Percentiles rank a stretch among this genome's conserved stretches.
Evolutionary conservation across 345 rosid species (phyloP).

Genomic region (Cardamine occulta): DNA sequence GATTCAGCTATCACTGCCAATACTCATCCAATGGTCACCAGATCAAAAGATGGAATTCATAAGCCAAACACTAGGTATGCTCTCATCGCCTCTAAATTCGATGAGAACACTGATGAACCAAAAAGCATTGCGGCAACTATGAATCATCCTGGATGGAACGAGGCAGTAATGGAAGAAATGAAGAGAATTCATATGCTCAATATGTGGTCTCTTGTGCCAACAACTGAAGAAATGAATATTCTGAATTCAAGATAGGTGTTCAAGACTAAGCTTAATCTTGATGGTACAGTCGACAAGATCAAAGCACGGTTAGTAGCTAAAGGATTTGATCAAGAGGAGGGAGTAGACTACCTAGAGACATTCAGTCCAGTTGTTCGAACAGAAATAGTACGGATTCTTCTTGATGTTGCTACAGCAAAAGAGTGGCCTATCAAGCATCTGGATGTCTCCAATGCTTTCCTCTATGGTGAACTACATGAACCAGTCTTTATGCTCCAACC

Average conservation of each 20-base stretch:
- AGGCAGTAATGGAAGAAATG: neutral
- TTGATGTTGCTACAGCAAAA: neutral
- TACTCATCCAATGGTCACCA: too few species aligned
- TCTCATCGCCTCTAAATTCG: too few species aligned
- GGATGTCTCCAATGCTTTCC: neutral
- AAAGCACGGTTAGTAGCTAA: too few species aligned
- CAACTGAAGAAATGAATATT: neutral
- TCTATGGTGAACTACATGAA: neutral
- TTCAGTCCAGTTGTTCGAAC: neutral
- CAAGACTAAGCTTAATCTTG: neutral
- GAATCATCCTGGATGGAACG: neutral
- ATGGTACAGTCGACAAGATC: neutral
- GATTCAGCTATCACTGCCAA: too few species aligned
- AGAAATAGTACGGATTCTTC: neutral
- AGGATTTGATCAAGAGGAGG: neutral
- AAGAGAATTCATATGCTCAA: neutral
- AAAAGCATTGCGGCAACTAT: rapidly evolving
- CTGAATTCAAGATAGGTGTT: neutral
- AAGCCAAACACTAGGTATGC: too few species aligned
- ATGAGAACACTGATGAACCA: neutral
- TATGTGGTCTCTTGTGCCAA: rapidly evolving
- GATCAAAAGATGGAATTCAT: too few species aligned
- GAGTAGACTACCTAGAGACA: neutral
- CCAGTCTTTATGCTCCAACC: neutral
- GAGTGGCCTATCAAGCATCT: neutral